A percentile compares a stretch with the other conserved stretches of the same genome.
These are phyloP conservation scores for Ceratorhiza oryzae-sativae DNA, from an alignment of 1,284 basidiomycete genomes.

Conservation along the genomic window DNA sequence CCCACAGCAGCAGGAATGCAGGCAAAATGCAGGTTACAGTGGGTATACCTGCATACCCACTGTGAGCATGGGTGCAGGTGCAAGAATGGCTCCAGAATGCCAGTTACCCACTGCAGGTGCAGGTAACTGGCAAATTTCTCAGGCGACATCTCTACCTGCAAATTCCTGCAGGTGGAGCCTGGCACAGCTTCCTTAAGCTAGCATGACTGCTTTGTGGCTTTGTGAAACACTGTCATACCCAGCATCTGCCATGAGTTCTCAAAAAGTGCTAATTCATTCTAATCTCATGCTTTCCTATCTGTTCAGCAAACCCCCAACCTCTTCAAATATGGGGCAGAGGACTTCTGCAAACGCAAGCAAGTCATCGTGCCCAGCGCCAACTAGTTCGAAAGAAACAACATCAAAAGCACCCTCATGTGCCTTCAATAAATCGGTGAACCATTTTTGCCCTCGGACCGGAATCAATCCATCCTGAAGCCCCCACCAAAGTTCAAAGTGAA, in stretches of 20 bases:
- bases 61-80: background rate
- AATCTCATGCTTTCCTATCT: too few species aligned
- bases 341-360: constrained; percentile 25
- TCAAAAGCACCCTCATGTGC: constrained; percentile 20
- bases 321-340: constrained; percentile 34
- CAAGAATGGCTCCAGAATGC: background rate
- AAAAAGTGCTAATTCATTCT: too few species aligned
- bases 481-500: constrained; percentile 36
- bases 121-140: background rate
- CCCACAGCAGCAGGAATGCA: background rate
- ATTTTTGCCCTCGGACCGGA: constrained; percentile 29
- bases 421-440: constrained; percentile 25
- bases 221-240: too few species aligned
- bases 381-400: constrained; percentile 6
- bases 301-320: background rate
- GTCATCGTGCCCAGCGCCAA: constrained; percentile 32
- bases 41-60: background rate
- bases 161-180: too few species aligned
- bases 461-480: constrained; percentile 13
- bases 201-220: too few species aligned
- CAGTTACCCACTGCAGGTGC: background rate
- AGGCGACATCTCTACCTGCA: background rate
- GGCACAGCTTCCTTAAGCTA: too few species aligned
- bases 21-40: background rate
- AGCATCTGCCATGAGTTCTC: too few species aligned